Conservation (phyloP, 2,329 filamentous ascomycete genomes). For the Colletotrichum magnum region DNA sequence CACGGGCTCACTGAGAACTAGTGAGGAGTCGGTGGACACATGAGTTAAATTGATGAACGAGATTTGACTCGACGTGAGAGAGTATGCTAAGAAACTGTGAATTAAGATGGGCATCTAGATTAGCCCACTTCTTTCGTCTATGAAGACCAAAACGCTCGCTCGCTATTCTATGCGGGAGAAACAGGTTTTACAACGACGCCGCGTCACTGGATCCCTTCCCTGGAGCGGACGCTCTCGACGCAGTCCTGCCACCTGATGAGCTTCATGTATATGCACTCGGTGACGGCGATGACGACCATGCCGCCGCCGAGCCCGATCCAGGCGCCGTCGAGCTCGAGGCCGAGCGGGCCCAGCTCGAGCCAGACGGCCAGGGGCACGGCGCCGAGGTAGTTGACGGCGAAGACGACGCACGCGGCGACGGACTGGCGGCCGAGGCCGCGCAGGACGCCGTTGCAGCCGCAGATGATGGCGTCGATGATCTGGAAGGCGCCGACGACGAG, state of each 20-base stretch:
- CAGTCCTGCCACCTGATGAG: constrained; percentile 47
- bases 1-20: no score
- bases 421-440: constrained; percentile 56
- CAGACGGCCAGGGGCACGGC: constrained; percentile 56
- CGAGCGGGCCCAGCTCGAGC: constrained; percentile 52
- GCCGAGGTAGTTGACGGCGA: constrained; percentile 53
- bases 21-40: no score
- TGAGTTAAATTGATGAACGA: no score
- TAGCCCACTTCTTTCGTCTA: constrained; percentile 2
- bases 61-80: no score
- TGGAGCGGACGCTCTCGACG: constrained; percentile 48
- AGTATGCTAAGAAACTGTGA: no score
- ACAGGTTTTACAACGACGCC: neutral
- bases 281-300: constrained; percentile 48
- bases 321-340: constrained; percentile 50
- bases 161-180: constrained; percentile 13
- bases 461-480: constrained; percentile 52
- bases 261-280: constrained; percentile 53
- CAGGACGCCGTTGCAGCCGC: constrained; percentile 55
- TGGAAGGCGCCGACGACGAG: constrained; percentile 51
- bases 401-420: constrained; percentile 53
- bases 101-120: no score
- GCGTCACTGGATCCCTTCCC: constrained; percentile 42
- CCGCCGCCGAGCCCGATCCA: constrained; percentile 54
- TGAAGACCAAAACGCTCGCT: neutral